Conservation (phyloP, 257 asterid species). For the Schizonepeta tenuifolia region DNA sequence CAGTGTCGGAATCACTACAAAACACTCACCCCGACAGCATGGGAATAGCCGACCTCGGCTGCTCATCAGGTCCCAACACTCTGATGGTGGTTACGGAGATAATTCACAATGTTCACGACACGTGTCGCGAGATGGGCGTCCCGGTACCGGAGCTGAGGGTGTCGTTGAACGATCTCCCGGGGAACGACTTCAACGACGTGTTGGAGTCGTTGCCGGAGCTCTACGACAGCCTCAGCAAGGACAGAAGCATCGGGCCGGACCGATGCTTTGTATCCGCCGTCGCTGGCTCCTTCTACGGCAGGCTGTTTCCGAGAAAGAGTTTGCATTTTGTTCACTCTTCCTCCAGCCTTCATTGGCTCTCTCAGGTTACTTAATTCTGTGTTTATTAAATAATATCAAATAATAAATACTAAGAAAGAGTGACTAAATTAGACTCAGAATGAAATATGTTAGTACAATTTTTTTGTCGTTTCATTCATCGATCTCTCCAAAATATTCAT, state of each 20-base stretch:
- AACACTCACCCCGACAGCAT: constrained; percentile 41
- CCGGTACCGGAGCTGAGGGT: constrained; percentile 58
- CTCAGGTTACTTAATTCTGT: constrained; percentile 47
- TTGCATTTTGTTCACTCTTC: constrained; percentile 72
- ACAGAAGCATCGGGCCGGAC: constrained; percentile 35
- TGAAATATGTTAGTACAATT: no score
- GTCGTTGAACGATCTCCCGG: constrained; percentile 69
- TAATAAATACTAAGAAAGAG: no score
- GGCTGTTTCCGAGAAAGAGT: constrained; percentile 54
- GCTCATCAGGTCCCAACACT: constrained; percentile 73
- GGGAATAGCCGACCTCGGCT: constrained; percentile 77
- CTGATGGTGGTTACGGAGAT: constrained; percentile 41
- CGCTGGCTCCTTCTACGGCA: constrained; percentile 67
- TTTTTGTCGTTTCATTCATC: no score
- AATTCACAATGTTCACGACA: constrained; percentile 32
- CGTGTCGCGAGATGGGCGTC: not conserved
- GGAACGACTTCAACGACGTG: constrained; percentile 66
- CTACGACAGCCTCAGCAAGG: constrained; percentile 32
- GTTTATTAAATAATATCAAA: no score
- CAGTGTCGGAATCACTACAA: constrained; percentile 38
- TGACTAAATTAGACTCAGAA: no score
- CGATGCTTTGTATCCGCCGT: constrained; percentile 52
- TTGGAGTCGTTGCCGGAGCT: constrained; percentile 57
- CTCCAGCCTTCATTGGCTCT: constrained; percentile 81
- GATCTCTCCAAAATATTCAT: no score